These are phyloP conservation scores for Fusarium caatingaense DNA, from an alignment of 2,329 filamentous ascomycete species.

Conservation along the genomic window DNA sequence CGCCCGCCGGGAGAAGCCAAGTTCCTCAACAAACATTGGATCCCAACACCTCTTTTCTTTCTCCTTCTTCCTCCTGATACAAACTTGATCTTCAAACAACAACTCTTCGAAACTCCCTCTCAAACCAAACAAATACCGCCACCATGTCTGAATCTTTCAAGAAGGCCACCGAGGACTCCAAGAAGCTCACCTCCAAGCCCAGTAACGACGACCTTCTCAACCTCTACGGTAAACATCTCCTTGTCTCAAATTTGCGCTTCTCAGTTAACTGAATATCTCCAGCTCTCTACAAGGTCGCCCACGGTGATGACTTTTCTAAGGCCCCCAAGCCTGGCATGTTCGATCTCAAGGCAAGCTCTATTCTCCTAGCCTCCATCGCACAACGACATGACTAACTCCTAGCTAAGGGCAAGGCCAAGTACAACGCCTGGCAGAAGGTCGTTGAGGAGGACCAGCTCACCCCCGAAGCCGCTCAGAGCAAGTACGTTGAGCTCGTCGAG, in stretches of 20 bases:
- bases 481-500: constrained; percentile 80
- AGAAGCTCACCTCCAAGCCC: constrained; percentile 75
- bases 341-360: constrained; percentile 69
- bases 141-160: constrained; percentile 64
- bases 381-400: constrained; percentile 15
- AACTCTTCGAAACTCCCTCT: neutral
- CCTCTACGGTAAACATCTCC: constrained; percentile 63
- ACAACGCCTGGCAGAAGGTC: constrained; percentile 78
- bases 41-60: constrained; percentile 33
- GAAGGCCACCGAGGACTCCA: constrained; percentile 70
- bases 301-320: constrained; percentile 64
- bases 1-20: constrained; percentile 29
- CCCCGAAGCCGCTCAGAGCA: constrained; percentile 75
- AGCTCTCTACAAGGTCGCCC: constrained; percentile 70
- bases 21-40: constrained; percentile 39
- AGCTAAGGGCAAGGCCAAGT: constrained; percentile 82
- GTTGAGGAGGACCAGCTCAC: constrained; percentile 71
- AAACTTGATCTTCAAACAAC: constrained; percentile 1
- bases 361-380: neutral
- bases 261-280: neutral
- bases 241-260: neutral
- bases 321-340: constrained; percentile 74
- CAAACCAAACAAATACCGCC: constrained; percentile 15
- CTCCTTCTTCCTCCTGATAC: neutral
- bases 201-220: constrained; percentile 72